phyloP scores from a whole-genome alignment of 192 early-diverging fungal species.

The Linnemannia hyalina region DNA sequence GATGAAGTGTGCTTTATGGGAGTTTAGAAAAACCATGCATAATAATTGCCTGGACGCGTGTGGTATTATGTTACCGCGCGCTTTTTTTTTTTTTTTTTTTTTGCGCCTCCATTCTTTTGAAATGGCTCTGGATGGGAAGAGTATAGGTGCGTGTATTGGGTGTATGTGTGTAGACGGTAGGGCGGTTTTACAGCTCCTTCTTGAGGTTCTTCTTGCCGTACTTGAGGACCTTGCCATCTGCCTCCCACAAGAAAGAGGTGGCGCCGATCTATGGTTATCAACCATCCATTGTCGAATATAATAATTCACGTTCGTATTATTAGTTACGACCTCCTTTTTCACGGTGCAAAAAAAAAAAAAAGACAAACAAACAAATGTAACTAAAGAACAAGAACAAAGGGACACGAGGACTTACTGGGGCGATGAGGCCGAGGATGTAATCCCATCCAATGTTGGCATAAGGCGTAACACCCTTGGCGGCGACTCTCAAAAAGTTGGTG shows the following conservation, averaged over 20 bases:
- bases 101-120: too few relatives aligned
- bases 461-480: slow-evolving; percentile 36
- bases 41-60: too few relatives aligned
- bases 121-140: too few relatives aligned
- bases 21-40: too few relatives aligned
- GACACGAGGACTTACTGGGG: slow-evolving; percentile 29
- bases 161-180: neutral
- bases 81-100: too few relatives aligned
- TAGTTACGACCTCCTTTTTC: neutral
- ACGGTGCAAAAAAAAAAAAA: neutral
- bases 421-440: slow-evolving; percentile 31
- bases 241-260: slow-evolving; percentile 36
- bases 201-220: slow-evolving; percentile 45
- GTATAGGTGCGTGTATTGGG: too few relatives aligned
- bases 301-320: neutral
- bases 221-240: slow-evolving; percentile 32
- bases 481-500: slow-evolving; percentile 40
- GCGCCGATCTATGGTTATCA: slow-evolving; percentile 26
- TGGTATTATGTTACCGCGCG: too few relatives aligned
- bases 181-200: slow-evolving; percentile 32
- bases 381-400: neutral
- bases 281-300: neutral
- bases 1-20: too few relatives aligned
- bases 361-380: neutral
- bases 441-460: slow-evolving; percentile 30